Conservation (phyloP, 2,329 filamentous ascomycete genomes). For the Neofusicoccum sp. region DNA sequence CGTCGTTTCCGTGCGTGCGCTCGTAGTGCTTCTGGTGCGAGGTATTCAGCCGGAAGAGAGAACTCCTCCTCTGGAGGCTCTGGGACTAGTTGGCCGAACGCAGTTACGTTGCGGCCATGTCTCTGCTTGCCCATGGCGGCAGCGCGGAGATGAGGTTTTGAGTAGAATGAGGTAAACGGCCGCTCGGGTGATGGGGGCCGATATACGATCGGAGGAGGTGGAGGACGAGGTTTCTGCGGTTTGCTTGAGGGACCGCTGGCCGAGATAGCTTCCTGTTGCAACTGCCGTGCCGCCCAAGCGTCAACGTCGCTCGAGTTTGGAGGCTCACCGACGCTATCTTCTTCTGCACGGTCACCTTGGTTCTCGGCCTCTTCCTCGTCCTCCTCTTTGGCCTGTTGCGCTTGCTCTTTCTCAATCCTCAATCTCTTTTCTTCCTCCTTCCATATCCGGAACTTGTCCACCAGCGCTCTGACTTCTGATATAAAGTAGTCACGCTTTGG, state of each 20-base stretch:
- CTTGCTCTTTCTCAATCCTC: conserved; percentile 74
- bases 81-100: conserved; percentile 81
- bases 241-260: conserved; percentile 12
- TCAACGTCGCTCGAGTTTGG: conserved; percentile 71
- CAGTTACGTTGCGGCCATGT: conserved; percentile 69
- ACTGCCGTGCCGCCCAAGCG: conserved; percentile 70
- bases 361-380: conserved; percentile 48
- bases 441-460: conserved; percentile 88
- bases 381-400: conserved; percentile 52
- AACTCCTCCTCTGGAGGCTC: conserved; percentile 74
- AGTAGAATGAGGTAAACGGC: conserved; percentile 86
- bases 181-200: conserved; percentile 44
- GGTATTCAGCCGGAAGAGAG: conserved; percentile 67
- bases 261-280: conserved; percentile 65
- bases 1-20: conserved; percentile 65
- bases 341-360: conserved; percentile 35
- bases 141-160: conserved; percentile 77
- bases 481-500: conserved; percentile 85
- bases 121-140: conserved; percentile 74
- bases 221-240: conserved; percentile 13
- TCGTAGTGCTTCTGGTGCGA: conserved; percentile 52
- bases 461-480: conserved; percentile 74
- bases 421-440: conserved; percentile 85
- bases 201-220: conserved; percentile 23
- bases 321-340: conserved; percentile 31